phyloP scores from a whole-genome alignment of 768 basidiomycete genomes.

The Boletus patriciae region DNA sequence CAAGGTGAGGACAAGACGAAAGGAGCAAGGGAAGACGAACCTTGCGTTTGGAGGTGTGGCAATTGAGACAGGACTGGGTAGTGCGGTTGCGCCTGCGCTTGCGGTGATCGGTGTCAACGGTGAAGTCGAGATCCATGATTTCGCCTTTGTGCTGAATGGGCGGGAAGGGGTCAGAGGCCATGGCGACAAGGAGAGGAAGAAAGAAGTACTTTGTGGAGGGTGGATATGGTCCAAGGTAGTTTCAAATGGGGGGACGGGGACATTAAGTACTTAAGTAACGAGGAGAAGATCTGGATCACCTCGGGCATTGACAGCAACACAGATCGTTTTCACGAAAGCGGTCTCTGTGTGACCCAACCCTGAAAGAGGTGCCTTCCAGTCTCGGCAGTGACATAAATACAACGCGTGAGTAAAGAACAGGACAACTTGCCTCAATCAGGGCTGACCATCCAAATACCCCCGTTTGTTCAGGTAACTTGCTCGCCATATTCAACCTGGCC shows the following conservation, averaged over 20 bases:
- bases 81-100: conserved; percentile 90
- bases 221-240: conserved; percentile 46
- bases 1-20: conserved; percentile 6
- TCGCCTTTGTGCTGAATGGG: conserved; percentile 68
- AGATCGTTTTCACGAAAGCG: conserved; percentile 36
- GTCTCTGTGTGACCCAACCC: conserved; percentile 36
- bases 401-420: conserved; percentile 34
- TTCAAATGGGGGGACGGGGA: conserved; percentile 42
- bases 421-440: conserved; percentile 28
- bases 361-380: conserved; percentile 35
- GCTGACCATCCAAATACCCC: conserved; percentile 19
- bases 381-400: conserved; percentile 39
- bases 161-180: conserved; percentile 55
- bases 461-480: conserved; percentile 8
- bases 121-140: conserved; percentile 76
- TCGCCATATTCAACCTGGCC: conserved; percentile 11
- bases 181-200: conserved; percentile 39
- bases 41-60: conserved; percentile 94
- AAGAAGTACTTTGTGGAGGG: conserved; percentile 45
- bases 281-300: conserved; percentile 48
- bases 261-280: conserved; percentile 55
- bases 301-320: conserved; percentile 35
- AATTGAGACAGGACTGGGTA: conserved; percentile 83
- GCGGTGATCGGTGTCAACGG: conserved; percentile 70
- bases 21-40: conserved; percentile 39